Base-by-base conservation (phyloP, 371 early-diverging fungal species). In the Enteropsectra breve region DNA sequence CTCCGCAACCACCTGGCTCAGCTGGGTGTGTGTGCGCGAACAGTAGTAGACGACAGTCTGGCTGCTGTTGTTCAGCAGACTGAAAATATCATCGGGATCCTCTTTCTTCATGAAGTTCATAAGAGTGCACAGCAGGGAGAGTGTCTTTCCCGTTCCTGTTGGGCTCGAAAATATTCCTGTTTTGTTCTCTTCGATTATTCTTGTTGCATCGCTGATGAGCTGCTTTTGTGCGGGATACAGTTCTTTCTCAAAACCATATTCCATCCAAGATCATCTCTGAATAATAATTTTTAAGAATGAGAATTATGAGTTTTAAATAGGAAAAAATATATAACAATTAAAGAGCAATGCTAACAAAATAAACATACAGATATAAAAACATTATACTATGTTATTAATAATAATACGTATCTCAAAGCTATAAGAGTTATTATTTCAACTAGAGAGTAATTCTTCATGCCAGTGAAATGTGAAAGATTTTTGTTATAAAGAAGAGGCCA, bases 81-180 rank as follows among this genome's bases (percentile, higher is more conserved):
- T n/a, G 5, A 56, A 64, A 36, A 69, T 40, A 33, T 34, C 66
- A 5, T 68, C 63, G 3, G 50, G 33, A 1, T 61, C 64, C 0
- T 2, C 26, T 23, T 64, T 54, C 18, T 62, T 18, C 8, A 78
- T 43, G 53, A 68, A 80, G 23, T 70, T 34, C 1, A 68, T 58
- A 18, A 66, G 56, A 2, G 69, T 53, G 21, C 56, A 49, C 21
- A 81, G 69, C 11, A 72, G 56, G 18, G 76, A 76, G 28, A 73
- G 28, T 1, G 81, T 81, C 47, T 81, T 81, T 33, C 81, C 81
- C 0, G 81, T 79, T 18, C 81, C 81, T 2, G 81, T 81, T 11
- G 81, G 81, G 55, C 74, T 73, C 18, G 66, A 63, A 24, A 80
- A 68, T 23, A 78, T 66, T 5, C 75, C 78, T n/a, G 74, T 55